phyloP scores from a whole-genome alignment of 306 rosid species.

The Astragalus glycyphyllos region DNA sequence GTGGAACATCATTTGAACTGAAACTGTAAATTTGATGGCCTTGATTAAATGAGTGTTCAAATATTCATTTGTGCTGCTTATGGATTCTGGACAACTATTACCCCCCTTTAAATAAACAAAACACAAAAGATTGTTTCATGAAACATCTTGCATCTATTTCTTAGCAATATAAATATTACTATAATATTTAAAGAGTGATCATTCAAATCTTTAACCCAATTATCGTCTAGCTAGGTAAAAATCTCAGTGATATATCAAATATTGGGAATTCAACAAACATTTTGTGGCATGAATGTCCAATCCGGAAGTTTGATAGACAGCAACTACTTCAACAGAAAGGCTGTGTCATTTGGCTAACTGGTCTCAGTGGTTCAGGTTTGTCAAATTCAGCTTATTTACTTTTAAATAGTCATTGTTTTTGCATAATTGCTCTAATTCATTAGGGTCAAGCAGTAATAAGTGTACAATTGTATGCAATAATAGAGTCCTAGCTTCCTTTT shows the following conservation, averaged over 20 bases:
- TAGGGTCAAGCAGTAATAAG: constrained; percentile 20
- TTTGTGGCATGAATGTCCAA: constrained; percentile 74
- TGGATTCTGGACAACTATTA: too few relatives aligned
- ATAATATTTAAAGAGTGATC: not conserved
- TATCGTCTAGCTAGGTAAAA: constrained; percentile 60
- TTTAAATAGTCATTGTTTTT: constrained; percentile 13
- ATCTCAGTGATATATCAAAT: constrained; percentile 46
- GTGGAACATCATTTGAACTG: constrained; percentile 12
- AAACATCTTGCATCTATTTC: not conserved
- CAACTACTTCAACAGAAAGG: constrained; percentile 84
- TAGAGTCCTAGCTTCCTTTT: not conserved
- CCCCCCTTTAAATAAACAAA: too few relatives aligned
- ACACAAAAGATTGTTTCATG: too few relatives aligned
- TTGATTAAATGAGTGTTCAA: not conserved
- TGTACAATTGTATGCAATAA: not conserved
- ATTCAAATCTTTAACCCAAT: constrained; percentile 46
- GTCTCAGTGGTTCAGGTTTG: constrained; percentile 99
- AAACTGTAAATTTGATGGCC: constrained; percentile 15
- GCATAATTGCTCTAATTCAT: constrained; percentile 14
- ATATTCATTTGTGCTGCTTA: too few relatives aligned
- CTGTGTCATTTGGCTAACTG: constrained; percentile 94
- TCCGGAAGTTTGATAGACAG: constrained; percentile 79
- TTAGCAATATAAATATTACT: constrained; percentile 1
- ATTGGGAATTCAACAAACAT: constrained; percentile 75
- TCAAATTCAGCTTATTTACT: constrained; percentile 32